Conservation (phyloP, 2,329 filamentous ascomycete species). For the Fusarium agapanthi region DNA sequence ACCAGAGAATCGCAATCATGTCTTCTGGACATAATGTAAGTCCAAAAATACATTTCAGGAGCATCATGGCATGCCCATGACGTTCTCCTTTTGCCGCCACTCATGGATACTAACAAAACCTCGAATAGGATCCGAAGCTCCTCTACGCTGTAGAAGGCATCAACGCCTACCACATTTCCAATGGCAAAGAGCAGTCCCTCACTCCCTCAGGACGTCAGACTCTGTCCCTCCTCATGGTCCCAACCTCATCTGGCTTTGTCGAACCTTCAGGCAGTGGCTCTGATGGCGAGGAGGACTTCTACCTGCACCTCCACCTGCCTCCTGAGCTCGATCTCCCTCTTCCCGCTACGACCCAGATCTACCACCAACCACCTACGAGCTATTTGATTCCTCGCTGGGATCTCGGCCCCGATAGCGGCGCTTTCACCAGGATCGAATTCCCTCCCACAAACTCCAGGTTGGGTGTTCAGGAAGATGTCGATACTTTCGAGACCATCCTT, state of each 20-base stretch:
- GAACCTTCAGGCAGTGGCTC: constrained; percentile 63
- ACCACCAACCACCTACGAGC: constrained; percentile 90
- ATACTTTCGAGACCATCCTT: constrained; percentile 96
- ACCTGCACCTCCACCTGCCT: constrained; percentile 92
- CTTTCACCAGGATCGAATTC: constrained; percentile 94
- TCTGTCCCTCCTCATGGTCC: constrained; percentile 93
- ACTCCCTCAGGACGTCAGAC: constrained; percentile 90
- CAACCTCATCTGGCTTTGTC: constrained; percentile 79
- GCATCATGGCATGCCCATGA: constrained; percentile 25
- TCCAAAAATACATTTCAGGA: not conserved
- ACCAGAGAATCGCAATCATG: constrained; percentile 32
- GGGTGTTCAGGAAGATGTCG: constrained; percentile 87
- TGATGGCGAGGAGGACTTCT: constrained; percentile 88
- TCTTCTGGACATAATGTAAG: constrained; percentile 47
- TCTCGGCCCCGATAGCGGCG: constrained; percentile 84
- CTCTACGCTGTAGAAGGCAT: constrained; percentile 83
- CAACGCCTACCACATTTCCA: constrained; percentile 87
- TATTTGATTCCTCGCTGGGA: constrained; percentile 98
- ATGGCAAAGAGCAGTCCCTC: constrained; percentile 84
- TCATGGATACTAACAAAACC: constrained; percentile 16
- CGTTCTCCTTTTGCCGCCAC: not conserved
- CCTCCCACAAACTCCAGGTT: constrained; percentile 75
- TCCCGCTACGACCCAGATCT: constrained; percentile 95
- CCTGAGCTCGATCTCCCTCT: constrained; percentile 93
- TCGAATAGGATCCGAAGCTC: constrained; percentile 66